Conservation (phyloP, 139 green algal genomes). For the Coccomyxa sp. region DNA sequence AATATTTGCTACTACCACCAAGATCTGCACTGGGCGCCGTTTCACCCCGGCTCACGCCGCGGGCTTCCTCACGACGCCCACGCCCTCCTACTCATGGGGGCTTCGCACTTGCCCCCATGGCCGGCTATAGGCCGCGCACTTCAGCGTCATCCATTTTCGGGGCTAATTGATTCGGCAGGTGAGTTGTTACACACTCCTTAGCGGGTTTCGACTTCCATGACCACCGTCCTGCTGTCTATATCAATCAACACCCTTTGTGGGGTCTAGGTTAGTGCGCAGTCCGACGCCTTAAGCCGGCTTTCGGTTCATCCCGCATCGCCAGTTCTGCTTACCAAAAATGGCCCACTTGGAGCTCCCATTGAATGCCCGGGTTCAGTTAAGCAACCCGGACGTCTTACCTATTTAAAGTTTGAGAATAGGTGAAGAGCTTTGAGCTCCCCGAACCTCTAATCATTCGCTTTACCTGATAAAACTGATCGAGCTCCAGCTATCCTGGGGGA, state of each 20-base stretch:
- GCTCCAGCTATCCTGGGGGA: constrained; percentile 89
- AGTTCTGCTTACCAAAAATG: too few relatives aligned
- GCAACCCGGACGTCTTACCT: constrained; percentile 77
- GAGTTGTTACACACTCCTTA: constrained; percentile 98
- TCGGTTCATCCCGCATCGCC: constrained; percentile 91
- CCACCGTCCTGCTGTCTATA: constrained; percentile 93
- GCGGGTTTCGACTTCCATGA: constrained; percentile 97
- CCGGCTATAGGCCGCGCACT: constrained; percentile 83
- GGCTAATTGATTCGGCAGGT: constrained; percentile 95
- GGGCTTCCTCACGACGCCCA: constrained; percentile 76
- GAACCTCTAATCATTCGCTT: constrained; percentile 92
- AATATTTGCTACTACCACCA: constrained; percentile 95
- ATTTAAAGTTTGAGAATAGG: constrained; percentile 97
- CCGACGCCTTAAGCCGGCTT: constrained; percentile 84
- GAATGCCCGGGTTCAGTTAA: constrained; percentile 76
- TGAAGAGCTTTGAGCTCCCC: constrained; percentile 79
- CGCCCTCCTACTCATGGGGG: constrained; percentile 87
- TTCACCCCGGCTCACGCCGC: constrained; percentile 80
- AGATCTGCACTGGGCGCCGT: constrained; percentile 87
- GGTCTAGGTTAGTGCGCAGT: constrained; percentile 91
- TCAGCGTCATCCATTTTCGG: constrained; percentile 96
- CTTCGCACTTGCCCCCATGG: constrained; percentile 82
- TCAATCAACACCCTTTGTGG: constrained; percentile 94
- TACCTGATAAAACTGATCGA: constrained; percentile 83
- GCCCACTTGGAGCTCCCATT: constrained; percentile 59